Evolutionary conservation across 805 yeast species (phyloP).

Genomic region (Metahyphopichia silvanorum): DNA sequence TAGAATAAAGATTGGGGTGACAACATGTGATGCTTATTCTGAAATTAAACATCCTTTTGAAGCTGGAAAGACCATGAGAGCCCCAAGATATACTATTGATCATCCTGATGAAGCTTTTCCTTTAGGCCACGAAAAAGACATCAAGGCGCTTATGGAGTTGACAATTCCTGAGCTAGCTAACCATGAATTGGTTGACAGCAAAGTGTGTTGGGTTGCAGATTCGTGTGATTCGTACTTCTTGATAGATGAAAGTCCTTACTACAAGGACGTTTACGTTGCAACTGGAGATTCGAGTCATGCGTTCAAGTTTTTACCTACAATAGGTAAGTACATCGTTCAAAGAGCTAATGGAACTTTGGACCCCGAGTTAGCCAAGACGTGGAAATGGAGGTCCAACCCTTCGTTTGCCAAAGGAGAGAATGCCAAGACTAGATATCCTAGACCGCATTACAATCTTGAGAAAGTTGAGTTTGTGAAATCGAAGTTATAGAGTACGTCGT

Average conservation of each 20-base stretch:
- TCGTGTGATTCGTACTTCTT: slow-evolving; percentile 31
- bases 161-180: slow-evolving; percentile 11
- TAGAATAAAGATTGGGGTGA: slow-evolving; percentile 30
- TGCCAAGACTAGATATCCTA: slow-evolving; percentile 1
- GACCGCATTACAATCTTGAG: slow-evolving; percentile 1
- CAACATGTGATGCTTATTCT: slow-evolving; percentile 12
- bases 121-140: slow-evolving; percentile 7
- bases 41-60: slow-evolving; percentile 8
- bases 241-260: slow-evolving; percentile 29
- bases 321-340: slow-evolving; percentile 20
- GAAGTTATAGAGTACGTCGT: no score
- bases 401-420: neutral
- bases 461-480: no score
- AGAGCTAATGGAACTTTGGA: slow-evolving; percentile 6
- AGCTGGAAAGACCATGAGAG: slow-evolving; percentile 8
- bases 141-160: slow-evolving; percentile 7
- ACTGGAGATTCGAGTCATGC: slow-evolving; percentile 41
- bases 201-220: slow-evolving; percentile 33
- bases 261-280: slow-evolving; percentile 23
- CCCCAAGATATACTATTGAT: slow-evolving; percentile 9
- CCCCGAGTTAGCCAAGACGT: slow-evolving; percentile 3
- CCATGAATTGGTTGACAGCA: slow-evolving; percentile 8
- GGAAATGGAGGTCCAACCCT: slow-evolving; percentile 10
- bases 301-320: slow-evolving; percentile 32
- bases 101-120: slow-evolving; percentile 11